phyloP scores from a whole-genome alignment of 2,329 filamentous ascomycete species.

The Colletotrichum truncatum region DNA sequence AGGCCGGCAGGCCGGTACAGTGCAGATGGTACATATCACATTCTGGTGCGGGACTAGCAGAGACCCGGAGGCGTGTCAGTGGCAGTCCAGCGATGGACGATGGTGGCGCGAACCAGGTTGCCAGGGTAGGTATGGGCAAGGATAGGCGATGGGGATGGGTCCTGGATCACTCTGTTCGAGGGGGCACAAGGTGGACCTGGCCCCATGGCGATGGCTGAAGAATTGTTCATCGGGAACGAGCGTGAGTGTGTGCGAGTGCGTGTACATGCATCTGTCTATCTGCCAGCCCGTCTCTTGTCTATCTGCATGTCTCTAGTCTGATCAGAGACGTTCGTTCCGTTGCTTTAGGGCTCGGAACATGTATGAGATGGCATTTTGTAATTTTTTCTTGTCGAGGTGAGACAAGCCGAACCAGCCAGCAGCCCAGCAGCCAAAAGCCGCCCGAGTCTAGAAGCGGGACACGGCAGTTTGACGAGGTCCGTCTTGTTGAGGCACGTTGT shows the following conservation, averaged over 20 bases:
- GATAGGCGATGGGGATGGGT: slow-evolving; percentile 19
- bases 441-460: slow-evolving; percentile 14
- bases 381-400: slow-evolving; percentile 11
- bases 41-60: slow-evolving; percentile 24
- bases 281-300: background rate
- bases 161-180: slow-evolving; percentile 16
- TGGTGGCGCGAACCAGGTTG: slow-evolving; percentile 21
- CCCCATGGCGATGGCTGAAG: slow-evolving; percentile 27
- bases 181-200: slow-evolving; percentile 16
- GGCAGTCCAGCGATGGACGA: slow-evolving; percentile 21
- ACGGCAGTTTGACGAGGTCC: background rate
- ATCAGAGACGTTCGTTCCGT: background rate
- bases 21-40: slow-evolving; percentile 25
- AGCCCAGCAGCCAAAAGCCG: slow-evolving; percentile 4
- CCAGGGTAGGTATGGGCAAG: slow-evolving; percentile 24
- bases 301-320: slow-evolving; percentile 3
- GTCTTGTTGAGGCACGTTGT: slow-evolving; percentile 25
- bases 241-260: background rate
- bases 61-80: slow-evolving; percentile 21
- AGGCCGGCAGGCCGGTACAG: slow-evolving; percentile 23
- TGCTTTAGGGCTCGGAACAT: background rate
- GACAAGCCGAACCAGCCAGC: slow-evolving; percentile 19
- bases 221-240: slow-evolving; percentile 29
- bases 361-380: background rate
- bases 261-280: slow-evolving; percentile 11